phyloP scores from a whole-genome alignment of 2,329 filamentous ascomycete genomes.

The Gnomoniopsis sp. region DNA sequence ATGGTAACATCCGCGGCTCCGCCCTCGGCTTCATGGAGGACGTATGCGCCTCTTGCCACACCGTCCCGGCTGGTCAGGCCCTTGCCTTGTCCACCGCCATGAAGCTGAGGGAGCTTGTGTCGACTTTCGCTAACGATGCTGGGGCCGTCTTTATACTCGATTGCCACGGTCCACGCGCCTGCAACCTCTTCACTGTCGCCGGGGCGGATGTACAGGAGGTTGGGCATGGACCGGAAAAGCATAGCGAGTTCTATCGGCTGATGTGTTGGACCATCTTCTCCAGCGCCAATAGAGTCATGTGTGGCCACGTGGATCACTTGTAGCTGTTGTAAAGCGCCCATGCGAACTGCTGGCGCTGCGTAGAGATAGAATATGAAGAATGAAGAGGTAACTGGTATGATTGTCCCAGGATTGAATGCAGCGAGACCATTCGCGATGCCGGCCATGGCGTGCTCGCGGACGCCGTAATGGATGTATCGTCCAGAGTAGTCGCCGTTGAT shows the following conservation, averaged over 20 bases:
- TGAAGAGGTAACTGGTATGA: conserved; percentile 50
- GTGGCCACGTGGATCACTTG: conserved; percentile 51
- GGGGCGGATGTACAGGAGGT: conserved; percentile 50
- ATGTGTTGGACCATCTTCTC: conserved; percentile 54
- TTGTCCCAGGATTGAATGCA: conserved; percentile 47
- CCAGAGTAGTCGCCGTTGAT: conserved; percentile 46
- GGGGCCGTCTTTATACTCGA: conserved; percentile 31
- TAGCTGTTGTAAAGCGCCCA: conserved; percentile 47
- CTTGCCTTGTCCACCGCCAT: neutral
- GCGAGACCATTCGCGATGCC: conserved; percentile 56
- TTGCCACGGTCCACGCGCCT: conserved; percentile 40
- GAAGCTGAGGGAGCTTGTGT: conserved; percentile 35
- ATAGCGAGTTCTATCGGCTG: conserved; percentile 50
- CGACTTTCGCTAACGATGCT: conserved; percentile 42
- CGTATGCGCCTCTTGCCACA: conserved; percentile 37
- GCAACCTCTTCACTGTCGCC: conserved; percentile 50
- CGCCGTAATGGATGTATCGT: conserved; percentile 57
- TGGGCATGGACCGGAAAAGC: conserved; percentile 53
- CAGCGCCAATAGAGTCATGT: conserved; percentile 51
- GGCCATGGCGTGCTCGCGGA: conserved; percentile 61
- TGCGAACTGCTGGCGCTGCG: conserved; percentile 48
- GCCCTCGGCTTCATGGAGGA: conserved; percentile 28
- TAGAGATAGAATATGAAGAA: conserved; percentile 58
- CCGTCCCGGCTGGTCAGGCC: conserved; percentile 29
- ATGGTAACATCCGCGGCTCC: conserved; percentile 35